Evolutionary conservation across 2,329 filamentous ascomycete genomes (phyloP), one percentile per base, ranked within the genome.

Genomic region (Neospermospora avenae): DNA sequence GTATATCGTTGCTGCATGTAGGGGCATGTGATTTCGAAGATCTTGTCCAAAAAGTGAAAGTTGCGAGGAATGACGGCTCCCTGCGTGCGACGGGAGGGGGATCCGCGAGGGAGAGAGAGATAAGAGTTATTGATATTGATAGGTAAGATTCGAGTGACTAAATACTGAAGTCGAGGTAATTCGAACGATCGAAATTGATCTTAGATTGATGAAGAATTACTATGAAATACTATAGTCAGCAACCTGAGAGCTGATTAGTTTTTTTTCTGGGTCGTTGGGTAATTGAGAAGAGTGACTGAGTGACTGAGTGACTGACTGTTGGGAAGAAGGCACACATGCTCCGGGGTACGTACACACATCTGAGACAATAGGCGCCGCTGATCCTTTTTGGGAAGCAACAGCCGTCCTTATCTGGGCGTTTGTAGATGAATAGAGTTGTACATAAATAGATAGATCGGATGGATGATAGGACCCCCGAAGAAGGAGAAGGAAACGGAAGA

Each of bases 1-100:
- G 45, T 64, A 57, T 28, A 24, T 64, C 51, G 44, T 39, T 28
- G 25, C 54, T 57, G 46, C 59, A 64, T 62, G 57, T 39, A 62
- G 62, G 57, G 55, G 59, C 37, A 22, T 55, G 22, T 16, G 55
- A 52, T 14, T 28, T 42, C 24, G 44, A 34, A 37, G 20, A 42
- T 48, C 59, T 55, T 55, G 55, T 61, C 31, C 44, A 45, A 44
- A 46, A 41, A 14, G 48, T 14, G 28, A 48, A 22, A 6, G 22
- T 44, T 22, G 57, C 10, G 57, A 57, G 54, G 57, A 57, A 57
- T 57, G 57, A 28, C 39, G 39, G 42, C 49, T 57, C 41, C 14
- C 46, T 7, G 45, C n/a, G 14, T 13, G 52, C 14, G 8, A n/a
- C 24, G 49, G 16, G 46, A 54, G 45, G 24, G 60, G 31, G 11